Evolutionary conservation across 1,139 yeast species (phyloP).

Genomic region (Schwanniomyces etchellsii): DNA sequence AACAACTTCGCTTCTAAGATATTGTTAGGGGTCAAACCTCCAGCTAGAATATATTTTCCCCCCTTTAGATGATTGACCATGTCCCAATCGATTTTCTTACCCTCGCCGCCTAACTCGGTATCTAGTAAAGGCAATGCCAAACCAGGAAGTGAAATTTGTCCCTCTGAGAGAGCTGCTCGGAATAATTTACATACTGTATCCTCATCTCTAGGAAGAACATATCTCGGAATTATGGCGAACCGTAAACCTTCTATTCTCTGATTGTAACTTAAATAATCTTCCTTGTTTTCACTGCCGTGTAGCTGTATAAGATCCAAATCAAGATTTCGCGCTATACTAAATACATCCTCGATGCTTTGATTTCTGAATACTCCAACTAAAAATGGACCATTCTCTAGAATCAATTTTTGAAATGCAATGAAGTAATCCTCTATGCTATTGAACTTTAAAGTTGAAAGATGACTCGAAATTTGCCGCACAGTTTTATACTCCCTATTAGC

Average conservation of each 20-base stretch:
- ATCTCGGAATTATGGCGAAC: slow-evolving; percentile 69
- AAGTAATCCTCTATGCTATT: slow-evolving; percentile 28
- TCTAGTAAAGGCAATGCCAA: slow-evolving; percentile 64
- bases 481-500: slow-evolving; percentile 15
- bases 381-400: slow-evolving; percentile 55
- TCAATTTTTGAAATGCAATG: slow-evolving; percentile 17
- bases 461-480: slow-evolving; percentile 14
- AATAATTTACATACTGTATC: slow-evolving; percentile 17
- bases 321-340: slow-evolving; percentile 38
- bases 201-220: slow-evolving; percentile 53
- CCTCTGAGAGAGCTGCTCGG: slow-evolving; percentile 6
- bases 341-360: slow-evolving; percentile 63
- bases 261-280: slow-evolving; percentile 37
- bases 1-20: slow-evolving; percentile 45
- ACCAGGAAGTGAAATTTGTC: slow-evolving; percentile 12
- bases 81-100: slow-evolving; percentile 69
- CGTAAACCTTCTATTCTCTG: slow-evolving; percentile 9
- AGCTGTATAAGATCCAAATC: slow-evolving; percentile 76
- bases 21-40: slow-evolving; percentile 79
- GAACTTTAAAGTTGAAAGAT: slow-evolving; percentile 12
- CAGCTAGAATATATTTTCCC: slow-evolving; percentile 70
- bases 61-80: slow-evolving; percentile 21
- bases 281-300: slow-evolving; percentile 77
- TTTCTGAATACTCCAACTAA: slow-evolving; percentile 90
- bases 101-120: slow-evolving; percentile 91